Percentiles rank a stretch among this genome's conserved stretches.
Evolutionary conservation across 2,329 filamentous ascomycete genomes (phyloP).

Genomic region (Talaromyces sp.): DNA sequence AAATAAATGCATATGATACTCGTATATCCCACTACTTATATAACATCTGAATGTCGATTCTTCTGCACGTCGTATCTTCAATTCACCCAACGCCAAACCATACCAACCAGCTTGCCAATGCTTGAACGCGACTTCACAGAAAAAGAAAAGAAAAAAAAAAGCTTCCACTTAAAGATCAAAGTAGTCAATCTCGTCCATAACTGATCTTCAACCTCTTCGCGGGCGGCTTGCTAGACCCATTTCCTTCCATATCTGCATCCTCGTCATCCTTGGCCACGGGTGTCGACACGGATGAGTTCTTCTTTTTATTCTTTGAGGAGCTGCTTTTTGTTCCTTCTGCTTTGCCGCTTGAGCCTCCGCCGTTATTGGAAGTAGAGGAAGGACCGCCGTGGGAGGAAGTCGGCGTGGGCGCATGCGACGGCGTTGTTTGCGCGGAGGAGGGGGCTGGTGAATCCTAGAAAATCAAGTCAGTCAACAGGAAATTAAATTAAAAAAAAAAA

Average conservation of each 20-base stretch:
- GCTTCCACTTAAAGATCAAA: background rate
- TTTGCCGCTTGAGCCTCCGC: constrained; percentile 17
- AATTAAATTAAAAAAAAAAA: background rate
- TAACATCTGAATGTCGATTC: background rate
- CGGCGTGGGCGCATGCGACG: constrained; percentile 42
- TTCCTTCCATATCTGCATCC: constrained; percentile 25
- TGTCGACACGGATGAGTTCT: constrained; percentile 14
- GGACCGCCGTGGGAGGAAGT: constrained; percentile 31
- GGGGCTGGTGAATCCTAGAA: constrained; percentile 37
- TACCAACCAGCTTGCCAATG: constrained; percentile 1
- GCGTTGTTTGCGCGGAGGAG: constrained; percentile 42
- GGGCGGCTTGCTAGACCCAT: constrained; percentile 29
- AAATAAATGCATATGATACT: background rate
- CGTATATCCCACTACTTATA: background rate
- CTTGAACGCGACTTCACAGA: constrained; percentile 11
- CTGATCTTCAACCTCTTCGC: constrained; percentile 42
- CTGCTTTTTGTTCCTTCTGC: constrained; percentile 13
- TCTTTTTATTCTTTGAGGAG: constrained; percentile 40
- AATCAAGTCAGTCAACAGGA: background rate
- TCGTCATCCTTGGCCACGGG: constrained; percentile 22
- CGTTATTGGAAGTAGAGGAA: constrained; percentile 19
- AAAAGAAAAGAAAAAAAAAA: constrained; percentile 2
- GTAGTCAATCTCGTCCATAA: constrained; percentile 36
- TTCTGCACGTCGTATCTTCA: background rate
- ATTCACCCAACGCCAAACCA: background rate